Evolutionary conservation across 2,329 filamentous ascomycete genomes (phyloP), one percentile per base, ranked within the genome.

Genomic region (Neurospora sp.): DNA sequence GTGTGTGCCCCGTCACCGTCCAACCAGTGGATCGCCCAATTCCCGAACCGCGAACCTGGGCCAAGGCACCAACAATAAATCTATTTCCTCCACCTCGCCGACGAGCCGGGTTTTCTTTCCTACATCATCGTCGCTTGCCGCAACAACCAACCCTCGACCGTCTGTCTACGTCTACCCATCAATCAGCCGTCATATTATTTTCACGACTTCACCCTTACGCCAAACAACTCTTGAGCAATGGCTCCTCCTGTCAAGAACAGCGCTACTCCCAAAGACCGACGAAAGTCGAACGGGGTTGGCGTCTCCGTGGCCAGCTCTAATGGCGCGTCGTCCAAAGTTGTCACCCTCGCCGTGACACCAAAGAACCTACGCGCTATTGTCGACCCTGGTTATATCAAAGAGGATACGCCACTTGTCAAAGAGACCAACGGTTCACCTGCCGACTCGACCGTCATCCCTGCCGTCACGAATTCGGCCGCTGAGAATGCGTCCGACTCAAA

Each of bases 401-500:
- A 82, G 68, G 76, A 80, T 68, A 77, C 78, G 38, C 77, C 77
- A 72, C 58, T 76, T 70, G 78, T 79, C 46, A 79, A 81, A 72
- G 79, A 82, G 39, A 75, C 74, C 68, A 10, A 83, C 73, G 80
- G 80, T 66, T 86, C 86, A 42, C 82, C 85, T 2, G 81, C 81
- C 28, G 77, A 80, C 67, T 81, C 83, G 66, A 78, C 81, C 10
- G 77, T 80, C 66, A 77, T 80, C 70, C 79, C 80, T 68, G 77
- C 79, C 69, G 78, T 81, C 52, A 75, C 80, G 70, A 80, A 80
- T 72, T 82, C 84, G 38, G 85, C 83, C 74, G 83, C 82, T 70
- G 87, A 89, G 72, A 86, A 84, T 78, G 85, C 84, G 70, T 84
- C 85, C 73, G 86, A 89, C 75, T 89, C 88, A 33, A 87, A 84